Evolutionary conservation across 1,284 basidiomycete genomes (phyloP).

Genomic region (Phylloboletellus chloephorus): DNA sequence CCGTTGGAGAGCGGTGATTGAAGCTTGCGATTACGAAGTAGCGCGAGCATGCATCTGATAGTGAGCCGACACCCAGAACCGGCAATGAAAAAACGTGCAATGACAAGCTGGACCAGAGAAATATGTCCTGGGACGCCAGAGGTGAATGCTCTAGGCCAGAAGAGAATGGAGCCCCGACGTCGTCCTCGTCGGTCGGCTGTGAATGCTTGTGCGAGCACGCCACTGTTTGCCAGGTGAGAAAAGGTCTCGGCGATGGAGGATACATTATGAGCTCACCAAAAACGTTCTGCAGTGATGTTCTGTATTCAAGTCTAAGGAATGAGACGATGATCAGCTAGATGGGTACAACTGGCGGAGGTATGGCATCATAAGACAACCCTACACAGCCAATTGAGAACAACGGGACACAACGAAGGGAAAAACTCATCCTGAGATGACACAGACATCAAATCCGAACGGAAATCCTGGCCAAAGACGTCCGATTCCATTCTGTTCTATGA

Average conservation of each 20-base stretch:
- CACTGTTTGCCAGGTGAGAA: slow-evolving; percentile 36
- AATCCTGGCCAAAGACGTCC: slow-evolving; percentile 38
- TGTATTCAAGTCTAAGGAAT: slow-evolving; percentile 36
- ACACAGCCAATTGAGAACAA: slow-evolving; percentile 2
- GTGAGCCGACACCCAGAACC: slow-evolving; percentile 74
- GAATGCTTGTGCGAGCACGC: slow-evolving; percentile 68
- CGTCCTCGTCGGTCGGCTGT: slow-evolving; percentile 73
- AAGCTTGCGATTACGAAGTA: neutral
- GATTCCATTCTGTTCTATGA: neutral
- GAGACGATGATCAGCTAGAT: slow-evolving; percentile 69
- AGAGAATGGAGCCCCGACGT: slow-evolving; percentile 64
- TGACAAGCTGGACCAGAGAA: slow-evolving; percentile 62
- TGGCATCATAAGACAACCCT: slow-evolving; percentile 79
- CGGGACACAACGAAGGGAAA: neutral
- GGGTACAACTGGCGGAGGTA: slow-evolving; percentile 63
- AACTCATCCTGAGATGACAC: slow-evolving; percentile 53
- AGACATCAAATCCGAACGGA: slow-evolving; percentile 66
- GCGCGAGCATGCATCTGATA: slow-evolving; percentile 48
- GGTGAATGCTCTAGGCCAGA: slow-evolving; percentile 75
- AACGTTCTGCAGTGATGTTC: slow-evolving; percentile 43
- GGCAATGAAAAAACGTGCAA: slow-evolving; percentile 67
- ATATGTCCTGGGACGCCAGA: slow-evolving; percentile 57
- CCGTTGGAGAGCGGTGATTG: slow-evolving; percentile 81
- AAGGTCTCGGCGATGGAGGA: neutral
- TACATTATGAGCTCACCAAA: slow-evolving; percentile 37